Base-by-base conservation (phyloP, 495 filamentous ascomycete genomes). In the Collariella sp. region DNA sequence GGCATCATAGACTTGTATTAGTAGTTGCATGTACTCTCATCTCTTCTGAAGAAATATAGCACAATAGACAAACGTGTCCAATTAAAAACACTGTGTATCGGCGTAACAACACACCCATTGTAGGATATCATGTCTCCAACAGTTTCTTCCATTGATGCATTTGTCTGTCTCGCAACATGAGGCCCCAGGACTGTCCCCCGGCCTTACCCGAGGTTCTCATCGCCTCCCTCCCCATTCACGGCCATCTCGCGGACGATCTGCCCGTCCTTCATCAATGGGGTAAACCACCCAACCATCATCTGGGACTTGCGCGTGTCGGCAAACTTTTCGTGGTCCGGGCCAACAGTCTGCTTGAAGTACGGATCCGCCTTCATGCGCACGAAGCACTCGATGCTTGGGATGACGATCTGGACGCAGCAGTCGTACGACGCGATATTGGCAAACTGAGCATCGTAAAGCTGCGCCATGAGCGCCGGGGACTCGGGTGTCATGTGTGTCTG, bases 241-340 rank as follows among this genome's bases (percentile, higher is more conserved):
- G 26, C 26, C 26, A 31, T 9, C 26, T 31, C 26, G 5, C 5
- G 26, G 26, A 57, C 54, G 2, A 57, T 45, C 49, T 61, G 41
- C 2, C 60, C 60, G 20, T 62, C 60, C 16, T 47, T 40, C 7
- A 62, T 36, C 41, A 52, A 57, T 19, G 59, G 56, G 20, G 13
- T 40, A 16, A 62, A 19, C 49, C 54, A 59, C 1, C 60, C 60
- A 50, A 62, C 59, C 2, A 56, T 62, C 60, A 62, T 62, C 57
- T 47, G 51, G 31, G 9, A 0, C 3, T 36, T 22, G 2, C 13
- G 34, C 15, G 68, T 74, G 65, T 76, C 74, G 16, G 74, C 74
- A 65, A 77, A 77, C 15, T 70, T 71, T 54, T 71, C 70, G 58
- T 77, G 73, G 52, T 77, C 74, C 20, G 57, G 57, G 11, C 64